phyloP scores from a whole-genome alignment of 2,329 filamentous ascomycete species.

The Cladophialophora carrionii region DNA sequence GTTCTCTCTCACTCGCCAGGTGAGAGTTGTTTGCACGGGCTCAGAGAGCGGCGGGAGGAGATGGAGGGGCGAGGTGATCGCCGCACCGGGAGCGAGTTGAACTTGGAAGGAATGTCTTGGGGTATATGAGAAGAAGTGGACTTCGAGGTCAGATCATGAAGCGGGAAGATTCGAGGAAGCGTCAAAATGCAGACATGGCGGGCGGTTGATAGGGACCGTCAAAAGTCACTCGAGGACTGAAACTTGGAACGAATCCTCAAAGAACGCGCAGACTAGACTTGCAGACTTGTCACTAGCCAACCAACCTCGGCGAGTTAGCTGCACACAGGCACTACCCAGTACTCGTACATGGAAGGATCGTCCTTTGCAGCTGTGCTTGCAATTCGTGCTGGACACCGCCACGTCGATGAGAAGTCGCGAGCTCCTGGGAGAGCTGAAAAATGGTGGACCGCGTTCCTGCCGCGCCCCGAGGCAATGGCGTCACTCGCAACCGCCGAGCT shows the following conservation, averaged over 20 bases:
- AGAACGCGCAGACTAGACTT: background rate
- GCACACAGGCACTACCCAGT: no score
- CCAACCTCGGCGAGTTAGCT: background rate
- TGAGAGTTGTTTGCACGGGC: background rate
- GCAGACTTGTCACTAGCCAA: background rate
- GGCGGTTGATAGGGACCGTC: background rate
- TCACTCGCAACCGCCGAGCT: background rate
- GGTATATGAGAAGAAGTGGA: background rate
- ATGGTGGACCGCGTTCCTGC: background rate
- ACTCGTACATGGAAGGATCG: slow-evolving; percentile 6
- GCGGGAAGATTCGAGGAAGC: background rate
- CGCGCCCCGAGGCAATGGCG: slow-evolving; percentile 2
- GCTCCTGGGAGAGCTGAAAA: slow-evolving; percentile 2
- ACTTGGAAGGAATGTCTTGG: background rate
- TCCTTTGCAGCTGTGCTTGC: background rate
- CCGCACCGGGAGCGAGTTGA: background rate
- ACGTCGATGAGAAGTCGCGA: background rate
- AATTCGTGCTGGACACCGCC: background rate
- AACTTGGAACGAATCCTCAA: background rate
- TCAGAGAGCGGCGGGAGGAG: background rate
- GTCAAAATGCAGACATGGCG: background rate
- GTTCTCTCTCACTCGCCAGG: background rate
- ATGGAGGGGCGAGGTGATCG: background rate
- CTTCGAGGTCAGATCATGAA: background rate
- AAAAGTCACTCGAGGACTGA: background rate